Evolutionary conservation across 164 flowering plant genomes (phyloP).

Genomic region (Chloranthus sessilifolius): DNA sequence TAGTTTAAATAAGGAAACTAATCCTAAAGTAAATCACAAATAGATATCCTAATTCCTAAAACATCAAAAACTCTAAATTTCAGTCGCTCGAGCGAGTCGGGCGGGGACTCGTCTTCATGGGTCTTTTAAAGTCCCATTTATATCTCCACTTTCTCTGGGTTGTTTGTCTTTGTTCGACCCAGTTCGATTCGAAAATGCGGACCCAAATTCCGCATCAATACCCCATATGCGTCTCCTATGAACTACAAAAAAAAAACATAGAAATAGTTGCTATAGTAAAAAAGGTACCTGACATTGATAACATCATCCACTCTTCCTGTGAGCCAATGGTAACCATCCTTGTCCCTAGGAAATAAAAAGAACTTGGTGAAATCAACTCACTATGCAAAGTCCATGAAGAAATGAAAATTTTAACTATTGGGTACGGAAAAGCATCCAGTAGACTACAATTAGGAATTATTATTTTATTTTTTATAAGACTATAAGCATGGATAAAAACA

Average conservation of each 20-base stretch:
- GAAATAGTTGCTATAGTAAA: neutral
- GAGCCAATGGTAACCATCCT: conserved; percentile 94
- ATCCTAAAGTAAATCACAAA: too few species aligned
- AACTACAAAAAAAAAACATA: neutral
- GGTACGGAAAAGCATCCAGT: neutral
- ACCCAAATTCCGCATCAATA: neutral
- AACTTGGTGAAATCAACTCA: neutral
- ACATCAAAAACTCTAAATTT: too few species aligned
- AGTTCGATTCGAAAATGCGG: too few species aligned
- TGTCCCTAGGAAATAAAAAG: conserved; percentile 50
- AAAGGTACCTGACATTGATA: conserved; percentile 77
- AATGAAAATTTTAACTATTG: neutral
- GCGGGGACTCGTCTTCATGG: too few species aligned
- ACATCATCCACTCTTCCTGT: conserved; percentile 98
- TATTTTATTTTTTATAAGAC: too few species aligned
- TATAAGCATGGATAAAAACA: too few species aligned
- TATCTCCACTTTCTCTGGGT: too few species aligned
- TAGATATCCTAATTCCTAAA: too few species aligned
- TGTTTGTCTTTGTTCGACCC: too few species aligned
- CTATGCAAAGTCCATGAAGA: neutral
- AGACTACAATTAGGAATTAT: neutral
- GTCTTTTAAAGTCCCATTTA: too few species aligned
- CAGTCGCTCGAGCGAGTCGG: too few species aligned
- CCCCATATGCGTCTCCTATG: neutral
- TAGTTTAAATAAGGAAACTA: too few species aligned